Evolutionary conservation across 768 basidiomycete species (phyloP), one percentile per base, ranked within the genome.

Genomic region (Peribolospora kevripleyi): DNA sequence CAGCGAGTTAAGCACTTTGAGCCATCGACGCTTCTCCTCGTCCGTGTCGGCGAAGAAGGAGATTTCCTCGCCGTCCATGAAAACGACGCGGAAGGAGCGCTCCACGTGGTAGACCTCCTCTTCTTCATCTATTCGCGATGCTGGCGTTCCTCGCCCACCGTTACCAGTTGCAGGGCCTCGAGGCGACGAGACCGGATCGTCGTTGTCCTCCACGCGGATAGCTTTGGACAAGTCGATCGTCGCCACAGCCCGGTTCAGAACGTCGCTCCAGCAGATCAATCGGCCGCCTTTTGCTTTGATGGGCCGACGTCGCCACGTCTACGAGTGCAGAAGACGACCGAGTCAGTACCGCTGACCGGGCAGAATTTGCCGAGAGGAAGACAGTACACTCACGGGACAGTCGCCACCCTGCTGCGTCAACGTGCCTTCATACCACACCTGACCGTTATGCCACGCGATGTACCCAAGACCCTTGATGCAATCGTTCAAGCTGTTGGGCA

Each of bases 371-470:
- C 38, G 8, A n/a, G 13, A 43, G 8, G 3, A 25, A 37, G 38
- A 37, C 10, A 4, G 4, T 14, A 40, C n/a, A 71, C 84, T 65
- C 68, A 93, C 90, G 58, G 70, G 73, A 65, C 88, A 93, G 65
- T 91, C 91, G 7, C 90, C 91, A 11, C 91, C 91, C 59, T 74
- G 77, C 70, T 97, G 91, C 10, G 91, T 97, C 60, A 97, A 68
- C 0, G 78, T 80, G 38, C 91, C 87, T 67, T 93, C 83, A 68
- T 84, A 85, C 68, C 91, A 90, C 25, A 86, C 84, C 60, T 81
- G 64, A 25, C 25, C 76, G 70, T 90, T 88, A 64, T 91, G 87
- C 88, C 87, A 93, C 43, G 81, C 80, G 55, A 86, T 79, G 62
- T 90, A 82, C 57, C 84, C 72, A 59, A 97, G 70, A 1, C 91